Conservation (phyloP, 2,329 filamentous ascomycete genomes). For the Alternaria triticimaculans region DNA sequence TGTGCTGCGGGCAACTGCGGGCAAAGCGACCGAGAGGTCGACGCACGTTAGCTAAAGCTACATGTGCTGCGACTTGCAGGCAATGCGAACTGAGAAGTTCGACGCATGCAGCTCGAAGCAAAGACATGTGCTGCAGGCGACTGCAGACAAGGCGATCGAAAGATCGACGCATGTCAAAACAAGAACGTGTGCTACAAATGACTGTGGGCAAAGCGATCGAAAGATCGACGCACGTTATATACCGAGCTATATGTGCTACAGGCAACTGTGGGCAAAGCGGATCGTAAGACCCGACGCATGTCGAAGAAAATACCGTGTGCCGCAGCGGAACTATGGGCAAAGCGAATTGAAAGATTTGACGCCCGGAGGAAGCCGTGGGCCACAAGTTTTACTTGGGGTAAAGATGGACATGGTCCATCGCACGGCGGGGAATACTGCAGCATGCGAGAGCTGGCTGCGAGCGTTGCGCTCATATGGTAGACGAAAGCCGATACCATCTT, state of each 20-base stretch:
- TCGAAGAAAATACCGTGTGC: neutral
- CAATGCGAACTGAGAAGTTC: neutral
- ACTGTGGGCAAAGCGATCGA: neutral
- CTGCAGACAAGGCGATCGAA: neutral
- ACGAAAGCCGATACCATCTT: neutral
- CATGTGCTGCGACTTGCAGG: neutral
- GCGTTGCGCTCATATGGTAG: neutral
- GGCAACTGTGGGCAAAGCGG: neutral
- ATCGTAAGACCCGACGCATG: neutral
- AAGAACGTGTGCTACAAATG: neutral
- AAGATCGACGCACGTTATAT: neutral
- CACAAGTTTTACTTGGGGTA: neutral
- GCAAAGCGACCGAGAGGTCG: neutral
- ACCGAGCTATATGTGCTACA: neutral
- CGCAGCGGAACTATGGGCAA: neutral
- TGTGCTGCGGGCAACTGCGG: neutral
- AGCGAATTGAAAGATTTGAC: neutral
- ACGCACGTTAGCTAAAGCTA: neutral
- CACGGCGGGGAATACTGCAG: neutral
- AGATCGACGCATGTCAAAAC: neutral
- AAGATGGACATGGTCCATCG: neutral
- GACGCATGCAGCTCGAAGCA: no score
- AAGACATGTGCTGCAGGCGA: neutral
- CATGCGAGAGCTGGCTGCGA: neutral
- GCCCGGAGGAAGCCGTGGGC: neutral